A percentile compares a stretch with the other conserved stretches of the same genome.
Conservation (phyloP, 208 protist species). For the Acanthamoeba triangularis region DNA sequence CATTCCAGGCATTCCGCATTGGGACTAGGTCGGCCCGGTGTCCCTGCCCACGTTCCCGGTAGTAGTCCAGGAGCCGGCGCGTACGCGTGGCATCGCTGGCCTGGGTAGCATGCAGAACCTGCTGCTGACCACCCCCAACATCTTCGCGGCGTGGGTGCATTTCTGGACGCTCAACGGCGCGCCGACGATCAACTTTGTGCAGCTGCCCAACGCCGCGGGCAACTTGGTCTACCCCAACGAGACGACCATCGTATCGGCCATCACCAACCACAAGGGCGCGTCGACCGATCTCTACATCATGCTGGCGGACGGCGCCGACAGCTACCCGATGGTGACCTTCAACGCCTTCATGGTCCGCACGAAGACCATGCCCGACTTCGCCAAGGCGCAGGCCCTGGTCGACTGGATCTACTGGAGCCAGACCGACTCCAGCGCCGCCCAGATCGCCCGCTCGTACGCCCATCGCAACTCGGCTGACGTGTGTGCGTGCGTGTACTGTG, state of each 20-base stretch:
- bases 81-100: background rate
- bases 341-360: conserved; percentile 2
- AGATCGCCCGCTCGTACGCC: conserved; percentile 7
- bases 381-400: background rate
- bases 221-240: conserved; percentile 15
- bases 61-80: background rate
- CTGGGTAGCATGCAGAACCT: conserved; percentile 7
- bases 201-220: background rate
- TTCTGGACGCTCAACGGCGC: conserved; percentile 28
- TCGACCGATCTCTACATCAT: conserved; percentile 17
- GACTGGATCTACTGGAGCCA: conserved; percentile 66
- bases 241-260: conserved; percentile 7
- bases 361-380: background rate
- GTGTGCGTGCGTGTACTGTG: no score
- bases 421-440: background rate
- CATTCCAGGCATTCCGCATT: background rate
- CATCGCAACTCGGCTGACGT: no score
- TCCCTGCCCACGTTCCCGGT: background rate
- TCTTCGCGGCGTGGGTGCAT: conserved; percentile 4
- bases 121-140: background rate
- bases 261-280: conserved; percentile 2
- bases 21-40: background rate
- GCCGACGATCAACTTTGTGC: conserved; percentile 1
- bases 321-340: conserved; percentile 20
- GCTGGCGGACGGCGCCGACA: background rate